phyloP scores from a whole-genome alignment of 768 basidiomycete genomes.

The Goffeauzyma gilvescens region DNA sequence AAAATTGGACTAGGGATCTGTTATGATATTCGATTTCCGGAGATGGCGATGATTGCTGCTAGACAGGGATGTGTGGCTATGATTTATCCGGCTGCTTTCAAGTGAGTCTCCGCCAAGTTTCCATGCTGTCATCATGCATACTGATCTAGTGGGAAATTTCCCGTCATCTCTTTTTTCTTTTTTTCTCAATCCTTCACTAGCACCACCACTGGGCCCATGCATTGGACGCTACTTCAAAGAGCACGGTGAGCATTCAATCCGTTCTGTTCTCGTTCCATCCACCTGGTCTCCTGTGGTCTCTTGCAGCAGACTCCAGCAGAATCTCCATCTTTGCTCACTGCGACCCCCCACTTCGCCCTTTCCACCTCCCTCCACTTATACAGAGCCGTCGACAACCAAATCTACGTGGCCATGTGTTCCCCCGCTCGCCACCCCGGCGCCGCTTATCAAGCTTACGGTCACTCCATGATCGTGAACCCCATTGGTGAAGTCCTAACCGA shows the following conservation, averaged over 20 bases:
- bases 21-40: conserved; percentile 69
- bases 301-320: no score
- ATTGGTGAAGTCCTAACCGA: conserved; percentile 60
- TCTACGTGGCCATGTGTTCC: conserved; percentile 91
- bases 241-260: no score
- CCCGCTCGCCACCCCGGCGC: conserved; percentile 69
- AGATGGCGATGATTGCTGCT: conserved; percentile 76
- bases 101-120: conserved; percentile 26
- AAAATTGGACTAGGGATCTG: conserved; percentile 90
- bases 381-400: conserved; percentile 89
- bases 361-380: no score
- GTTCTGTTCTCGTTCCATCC: no score
- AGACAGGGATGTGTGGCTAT: conserved; percentile 71
- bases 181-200: not conserved
- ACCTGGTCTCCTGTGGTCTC: no score
- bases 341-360: no score
- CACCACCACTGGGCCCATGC: conserved; percentile 77
- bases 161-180: not conserved
- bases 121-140: not conserved
- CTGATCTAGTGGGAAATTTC: no score
- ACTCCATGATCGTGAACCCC: conserved; percentile 78
- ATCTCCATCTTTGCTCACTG: no score
- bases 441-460: conserved; percentile 64
- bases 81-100: conserved; percentile 90
- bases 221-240: conserved; percentile 83